Conservation (phyloP, 257 asterid species). For the Gynochthodes officinalis region DNA sequence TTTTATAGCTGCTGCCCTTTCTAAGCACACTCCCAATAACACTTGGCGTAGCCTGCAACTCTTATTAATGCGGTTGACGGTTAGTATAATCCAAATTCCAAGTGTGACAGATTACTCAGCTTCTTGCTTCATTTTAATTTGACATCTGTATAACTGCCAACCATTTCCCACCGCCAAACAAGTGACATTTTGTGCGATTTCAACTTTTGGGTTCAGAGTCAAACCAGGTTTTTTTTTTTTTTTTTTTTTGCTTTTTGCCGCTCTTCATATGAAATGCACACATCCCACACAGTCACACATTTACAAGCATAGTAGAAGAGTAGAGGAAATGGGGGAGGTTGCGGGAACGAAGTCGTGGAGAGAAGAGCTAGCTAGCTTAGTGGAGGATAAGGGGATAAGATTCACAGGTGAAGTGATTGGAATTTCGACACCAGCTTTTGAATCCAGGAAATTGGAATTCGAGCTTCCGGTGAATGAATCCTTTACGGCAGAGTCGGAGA, state of each 20-base stretch:
- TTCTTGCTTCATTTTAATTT: not conserved
- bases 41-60: too few species aligned
- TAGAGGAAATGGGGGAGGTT: slow-evolving; percentile 48
- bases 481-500: slow-evolving; percentile 44
- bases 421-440: slow-evolving; percentile 30
- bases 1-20: too few species aligned
- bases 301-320: not conserved
- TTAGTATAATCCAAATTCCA: not conserved
- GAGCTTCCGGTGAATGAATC: slow-evolving; percentile 16
- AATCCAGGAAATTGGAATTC: slow-evolving; percentile 27
- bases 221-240: not conserved
- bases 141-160: not conserved
- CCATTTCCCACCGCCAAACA: not conserved
- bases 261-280: too few species aligned
- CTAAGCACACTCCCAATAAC: too few species aligned
- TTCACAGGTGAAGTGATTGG: slow-evolving; percentile 40
- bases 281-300: not conserved
- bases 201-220: not conserved
- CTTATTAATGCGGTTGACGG: not conserved
- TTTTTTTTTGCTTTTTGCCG: too few species aligned
- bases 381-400: slow-evolving; percentile 58
- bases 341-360: slow-evolving; percentile 61
- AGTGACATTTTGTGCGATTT: not conserved
- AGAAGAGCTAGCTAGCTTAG: slow-evolving; percentile 73
- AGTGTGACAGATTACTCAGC: not conserved